Base-by-base conservation (phyloP, 257 asterid species). In the Fraxinus anomala region DNA sequence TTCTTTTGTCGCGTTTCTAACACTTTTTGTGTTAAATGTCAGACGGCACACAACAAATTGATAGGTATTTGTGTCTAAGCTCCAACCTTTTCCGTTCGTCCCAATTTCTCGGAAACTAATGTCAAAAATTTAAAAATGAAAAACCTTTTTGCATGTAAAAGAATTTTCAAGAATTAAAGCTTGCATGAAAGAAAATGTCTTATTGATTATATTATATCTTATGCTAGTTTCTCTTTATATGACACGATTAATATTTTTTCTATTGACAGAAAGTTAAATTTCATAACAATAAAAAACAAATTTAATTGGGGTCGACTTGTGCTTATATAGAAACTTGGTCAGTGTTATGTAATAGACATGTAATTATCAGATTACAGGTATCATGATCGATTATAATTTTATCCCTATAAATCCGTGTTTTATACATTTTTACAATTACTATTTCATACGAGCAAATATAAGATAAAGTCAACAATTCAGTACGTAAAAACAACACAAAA, bases 241-340 rank as follows among this genome's bases (percentile, higher is more conserved):
- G n/a, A 54, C 26, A n/a, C 1, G 11, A n/a, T 19, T 26, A 39
- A 49, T 28, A 2, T 31, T 31, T 17, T 65, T 37, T 21, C 17
- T 23, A 72, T 65, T 40, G 1, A 72, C 0, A 74, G 70, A 72
- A 79, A 73, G 19, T 63, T n/a, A 2, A 42, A 71, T 59, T 78
- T 78, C 72, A 39, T 78, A 70, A 7, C 9, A 21, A 54, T 0
- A 17, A 54, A 54, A 19, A 37, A 16, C 11, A n/a, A 54, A 51
- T 17, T 19, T 42, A 11, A 42, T 42, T 2, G 51, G 5, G 13
- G 5, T 3, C 17, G 51, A 42, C 5, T 42, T 13, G 2, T 54
- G 26, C 24, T 54, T 54, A 54, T n/a, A 19, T 21, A 54, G 23
- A 54, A 54, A 54, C n/a, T 54, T 21, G 65, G 10, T 54, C 5